A percentile compares a stretch with the other conserved stretches of the same genome.
These are phyloP conservation scores for Lathyrus sativus DNA, from an alignment of 306 rosid genomes.

Conservation along the genomic window DNA sequence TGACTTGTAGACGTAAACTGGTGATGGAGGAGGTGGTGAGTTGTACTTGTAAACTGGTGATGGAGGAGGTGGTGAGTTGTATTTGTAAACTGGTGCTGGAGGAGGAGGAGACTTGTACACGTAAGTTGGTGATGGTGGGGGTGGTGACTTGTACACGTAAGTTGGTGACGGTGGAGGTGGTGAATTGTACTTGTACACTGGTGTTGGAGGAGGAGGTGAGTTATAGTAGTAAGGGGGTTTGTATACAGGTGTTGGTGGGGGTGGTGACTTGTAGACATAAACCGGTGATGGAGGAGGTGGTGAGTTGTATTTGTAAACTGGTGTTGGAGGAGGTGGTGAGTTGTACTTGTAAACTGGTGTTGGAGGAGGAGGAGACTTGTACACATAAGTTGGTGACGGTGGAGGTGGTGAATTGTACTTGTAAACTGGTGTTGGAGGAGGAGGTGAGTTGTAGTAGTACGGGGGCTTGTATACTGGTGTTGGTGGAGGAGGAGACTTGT, in stretches of 20 bases:
- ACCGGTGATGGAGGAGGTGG: slow-evolving; percentile 34
- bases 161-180: slow-evolving; percentile 51
- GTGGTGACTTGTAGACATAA: slow-evolving; percentile 40
- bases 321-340: slow-evolving; percentile 47
- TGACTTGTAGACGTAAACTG: background rate
- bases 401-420: slow-evolving; percentile 14
- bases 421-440: slow-evolving; percentile 44
- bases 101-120: background rate
- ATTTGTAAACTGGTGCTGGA: background rate
- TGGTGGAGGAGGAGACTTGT: slow-evolving; percentile 68
- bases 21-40: background rate
- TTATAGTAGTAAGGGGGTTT: background rate
- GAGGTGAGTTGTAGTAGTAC: slow-evolving; percentile 44
- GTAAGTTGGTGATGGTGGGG: slow-evolving; percentile 11
- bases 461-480: slow-evolving; percentile 28
- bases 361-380: slow-evolving; percentile 36
- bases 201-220: slow-evolving; percentile 53
- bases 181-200: slow-evolving; percentile 43
- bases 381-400: slow-evolving; percentile 36
- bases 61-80: slow-evolving; percentile 14
- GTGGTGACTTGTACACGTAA: slow-evolving; percentile 42
- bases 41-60: background rate
- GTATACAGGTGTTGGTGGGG: slow-evolving; percentile 25
- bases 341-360: slow-evolving; percentile 6
- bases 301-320: background rate